Evolutionary conservation across 257 asterid species (phyloP), one percentile per base, ranked within the genome.

Genomic region (Ophiorrhiza pumila): DNA sequence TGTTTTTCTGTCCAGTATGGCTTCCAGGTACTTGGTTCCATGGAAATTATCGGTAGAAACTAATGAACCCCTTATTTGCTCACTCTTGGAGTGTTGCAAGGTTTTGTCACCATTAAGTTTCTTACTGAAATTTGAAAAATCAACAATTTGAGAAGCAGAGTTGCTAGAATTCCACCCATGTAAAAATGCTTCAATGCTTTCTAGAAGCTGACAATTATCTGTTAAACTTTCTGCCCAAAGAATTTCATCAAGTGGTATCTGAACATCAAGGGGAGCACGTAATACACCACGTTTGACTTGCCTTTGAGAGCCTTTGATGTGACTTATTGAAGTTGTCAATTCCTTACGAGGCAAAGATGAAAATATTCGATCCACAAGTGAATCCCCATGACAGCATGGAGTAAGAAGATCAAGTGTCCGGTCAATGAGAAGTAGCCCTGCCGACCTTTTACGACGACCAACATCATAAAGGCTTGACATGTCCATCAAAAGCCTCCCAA

Each of bases 401-500:
- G 98, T 95, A 74, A 95, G 95, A 81, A 95, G 99, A 84, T 95
- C 99, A 37, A 95, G 96, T 65, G 98, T 90, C 63, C 99, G 99
- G 62, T 92, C 99, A 62, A 95, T 68, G 32, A 95, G 87, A 68
- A 95, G 87, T 35, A 95, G 83, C 76, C 99, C 99, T 13, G 96
- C 97, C 52, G 96, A 87, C 88, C 88, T 86, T 87, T 85, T 92
- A 69, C 96, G 96, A 25, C 97, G 91, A 69, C 97, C 98, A 31
- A 92, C 99, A 70, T 90, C 99, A 82, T 95, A 95, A 78, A 93
- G 96, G 78, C 98, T 91, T 74, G 98, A 93, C 98, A 93, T 93
- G 77, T 93, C 96, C 57, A 93, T 91, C 85, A 93, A 72, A 74
- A 92, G 92, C 89, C 90, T 92, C 68, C 99, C 99, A 71, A 90